Percentiles rank a stretch among this genome's conserved stretches.
These are phyloP conservation scores for Leucocoprinus leucothites DNA, from an alignment of 768 basidiomycete genomes.

Conservation along the genomic window DNA sequence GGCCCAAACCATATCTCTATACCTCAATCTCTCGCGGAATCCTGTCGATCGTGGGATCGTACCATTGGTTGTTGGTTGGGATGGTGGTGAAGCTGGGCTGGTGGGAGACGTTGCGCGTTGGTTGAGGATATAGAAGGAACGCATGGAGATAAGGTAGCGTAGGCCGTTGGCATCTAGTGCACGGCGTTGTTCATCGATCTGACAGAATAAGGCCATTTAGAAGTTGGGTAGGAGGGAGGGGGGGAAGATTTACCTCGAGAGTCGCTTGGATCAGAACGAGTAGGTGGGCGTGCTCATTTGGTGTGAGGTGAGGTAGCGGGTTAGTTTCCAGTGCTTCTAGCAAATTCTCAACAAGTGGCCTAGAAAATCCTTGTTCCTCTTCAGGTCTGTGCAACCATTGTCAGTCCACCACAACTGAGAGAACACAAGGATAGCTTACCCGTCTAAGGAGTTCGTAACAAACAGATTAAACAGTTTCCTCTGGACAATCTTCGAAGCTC, in stretches of 20 bases:
- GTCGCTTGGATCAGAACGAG: conserved; percentile 84
- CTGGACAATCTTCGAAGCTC: conserved; percentile 16
- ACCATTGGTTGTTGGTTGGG: conserved; percentile 44
- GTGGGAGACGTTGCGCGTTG: conserved; percentile 39
- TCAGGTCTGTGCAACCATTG: conserved; percentile 34
- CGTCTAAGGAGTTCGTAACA: conserved; percentile 37
- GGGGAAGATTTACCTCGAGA: conserved; percentile 56
- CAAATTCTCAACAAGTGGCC: conserved; percentile 54
- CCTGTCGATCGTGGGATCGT: conserved; percentile 44
- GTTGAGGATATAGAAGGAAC: conserved; percentile 86
- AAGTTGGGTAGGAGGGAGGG: background rate
- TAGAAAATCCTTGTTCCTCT: conserved; percentile 55
- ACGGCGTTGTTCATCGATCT: conserved; percentile 91
- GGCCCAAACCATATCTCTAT: conserved; percentile 96
- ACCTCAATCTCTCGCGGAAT: conserved; percentile 75
- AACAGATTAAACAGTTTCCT: conserved; percentile 56
- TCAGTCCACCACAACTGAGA: background rate
- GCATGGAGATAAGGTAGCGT: conserved; percentile 90
- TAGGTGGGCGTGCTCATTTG: conserved; percentile 81
- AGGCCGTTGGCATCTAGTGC: conserved; percentile 90
- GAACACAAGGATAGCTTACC: conserved; percentile 34
- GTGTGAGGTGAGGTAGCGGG: conserved; percentile 68
- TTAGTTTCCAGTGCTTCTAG: conserved; percentile 60
- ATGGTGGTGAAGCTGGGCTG: conserved; percentile 40
- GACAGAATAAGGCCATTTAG: background rate